Evolutionary conservation across 306 rosid genomes (phyloP).

Genomic region (Trichosanthes cucumerina): DNA sequence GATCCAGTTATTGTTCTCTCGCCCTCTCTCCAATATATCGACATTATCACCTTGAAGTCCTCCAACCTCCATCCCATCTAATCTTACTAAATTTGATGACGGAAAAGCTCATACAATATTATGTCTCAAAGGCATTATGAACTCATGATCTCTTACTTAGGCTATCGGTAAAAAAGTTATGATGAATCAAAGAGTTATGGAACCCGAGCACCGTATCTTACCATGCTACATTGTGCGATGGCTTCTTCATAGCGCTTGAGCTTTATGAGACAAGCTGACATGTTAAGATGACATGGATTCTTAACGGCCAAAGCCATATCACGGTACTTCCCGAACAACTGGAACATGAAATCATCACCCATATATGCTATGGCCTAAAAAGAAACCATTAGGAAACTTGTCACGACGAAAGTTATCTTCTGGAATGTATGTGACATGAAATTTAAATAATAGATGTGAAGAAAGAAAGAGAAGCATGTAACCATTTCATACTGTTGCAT

Average conservation of each 20-base stretch:
- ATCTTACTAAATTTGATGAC: neutral
- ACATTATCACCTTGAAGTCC: neutral
- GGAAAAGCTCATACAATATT: neutral
- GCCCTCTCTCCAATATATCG: neutral
- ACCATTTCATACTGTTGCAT: constrained; percentile 99
- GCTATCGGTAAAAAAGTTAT: neutral
- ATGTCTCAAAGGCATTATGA: neutral
- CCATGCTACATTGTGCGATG: constrained; percentile 70
- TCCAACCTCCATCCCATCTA: neutral
- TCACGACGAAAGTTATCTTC: neutral
- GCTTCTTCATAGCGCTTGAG: constrained; percentile 81
- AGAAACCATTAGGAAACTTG: constrained; percentile 12
- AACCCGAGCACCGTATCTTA: constrained; percentile 19
- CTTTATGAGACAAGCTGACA: constrained; percentile 80
- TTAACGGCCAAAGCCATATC: constrained; percentile 94
- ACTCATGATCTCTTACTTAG: neutral
- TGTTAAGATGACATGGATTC: constrained; percentile 95
- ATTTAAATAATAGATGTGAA: constrained; percentile 6
- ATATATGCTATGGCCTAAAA: constrained; percentile 79
- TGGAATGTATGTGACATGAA: constrained; percentile 5
- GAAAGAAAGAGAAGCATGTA: constrained; percentile 32
- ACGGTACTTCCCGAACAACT: constrained; percentile 78
- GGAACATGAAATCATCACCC: constrained; percentile 98
- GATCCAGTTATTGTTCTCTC: neutral
- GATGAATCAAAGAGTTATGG: neutral